A percentile compares a stretch with the other conserved stretches of the same genome.
These are phyloP conservation scores for Discostella stelligeroides DNA, from an alignment of 108 stramenopile genomes.

Conservation along the genomic window DNA sequence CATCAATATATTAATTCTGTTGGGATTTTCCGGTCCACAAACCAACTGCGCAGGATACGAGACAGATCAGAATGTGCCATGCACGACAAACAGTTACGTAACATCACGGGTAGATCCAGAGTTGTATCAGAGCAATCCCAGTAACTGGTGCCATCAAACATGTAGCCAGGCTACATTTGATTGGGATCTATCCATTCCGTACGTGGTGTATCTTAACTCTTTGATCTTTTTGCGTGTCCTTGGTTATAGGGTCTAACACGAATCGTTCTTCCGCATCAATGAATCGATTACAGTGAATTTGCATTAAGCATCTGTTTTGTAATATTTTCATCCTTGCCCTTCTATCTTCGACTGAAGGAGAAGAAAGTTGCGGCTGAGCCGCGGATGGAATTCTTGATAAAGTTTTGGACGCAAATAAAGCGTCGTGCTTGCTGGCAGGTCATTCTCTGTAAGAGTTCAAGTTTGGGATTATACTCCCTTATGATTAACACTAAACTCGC, in stretches of 20 bases:
- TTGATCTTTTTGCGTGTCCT: neutral
- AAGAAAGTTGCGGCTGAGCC: conserved; percentile 37
- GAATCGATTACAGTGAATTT: conserved; percentile 25
- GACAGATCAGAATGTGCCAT: conserved; percentile 32
- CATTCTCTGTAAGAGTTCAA: conserved; percentile 22
- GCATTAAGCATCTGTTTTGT: conserved; percentile 48
- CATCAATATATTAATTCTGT: conserved; percentile 46
- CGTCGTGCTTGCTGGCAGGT: conserved; percentile 49
- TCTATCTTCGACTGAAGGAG: conserved; percentile 49
- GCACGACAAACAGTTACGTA: conserved; percentile 24
- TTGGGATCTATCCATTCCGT: conserved; percentile 47
- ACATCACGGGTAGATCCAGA: conserved; percentile 37
- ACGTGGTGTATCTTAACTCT: neutral
- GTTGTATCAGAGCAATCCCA: conserved; percentile 26
- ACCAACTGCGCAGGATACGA: conserved; percentile 54
- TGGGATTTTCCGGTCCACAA: conserved; percentile 52
- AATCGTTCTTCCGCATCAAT: neutral
- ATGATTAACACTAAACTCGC: neutral
- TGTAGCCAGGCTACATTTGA: conserved; percentile 39
- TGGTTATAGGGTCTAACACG: neutral
- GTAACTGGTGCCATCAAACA: conserved; percentile 43
- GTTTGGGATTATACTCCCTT: neutral
- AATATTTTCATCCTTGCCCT: conserved; percentile 38
- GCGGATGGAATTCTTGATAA: conserved; percentile 21
- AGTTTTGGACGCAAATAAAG: conserved; percentile 43